These are phyloP conservation scores for Coemansia sp. DNA, from an alignment of 192 early-diverging fungal genomes.

Conservation along the genomic window DNA sequence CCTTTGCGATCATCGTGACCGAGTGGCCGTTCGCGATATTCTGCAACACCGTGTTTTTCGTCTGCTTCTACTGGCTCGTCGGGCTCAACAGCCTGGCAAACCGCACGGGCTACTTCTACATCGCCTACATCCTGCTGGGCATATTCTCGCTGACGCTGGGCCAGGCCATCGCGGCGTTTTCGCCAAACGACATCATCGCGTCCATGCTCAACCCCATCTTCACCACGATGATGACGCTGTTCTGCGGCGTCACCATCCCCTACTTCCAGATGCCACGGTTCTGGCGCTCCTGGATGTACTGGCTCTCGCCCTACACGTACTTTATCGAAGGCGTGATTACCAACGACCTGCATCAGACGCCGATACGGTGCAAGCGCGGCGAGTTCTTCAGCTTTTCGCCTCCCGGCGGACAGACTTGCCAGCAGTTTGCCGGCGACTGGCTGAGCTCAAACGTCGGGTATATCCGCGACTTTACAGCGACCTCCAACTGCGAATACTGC, in stretches of 20 bases:
- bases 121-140: constrained; percentile 59
- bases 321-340: constrained; percentile 62
- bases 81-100: constrained; percentile 55
- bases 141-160: constrained; percentile 69
- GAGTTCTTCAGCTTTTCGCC: constrained; percentile 60
- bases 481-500: constrained; percentile 63
- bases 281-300: constrained; percentile 71
- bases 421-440: constrained; percentile 58
- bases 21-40: constrained; percentile 70
- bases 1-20: constrained; percentile 59
- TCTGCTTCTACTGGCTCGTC: constrained; percentile 75
- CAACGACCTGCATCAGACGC: constrained; percentile 57
- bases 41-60: constrained; percentile 62
- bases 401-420: constrained; percentile 60
- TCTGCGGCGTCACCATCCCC: constrained; percentile 68
- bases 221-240: constrained; percentile 64
- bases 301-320: constrained; percentile 65
- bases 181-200: constrained; percentile 58
- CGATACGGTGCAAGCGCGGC: constrained; percentile 43
- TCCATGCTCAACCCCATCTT: constrained; percentile 67
- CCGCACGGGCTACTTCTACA: constrained; percentile 62
- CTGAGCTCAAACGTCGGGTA: constrained; percentile 58
- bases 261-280: constrained; percentile 61
- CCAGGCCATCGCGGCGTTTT: constrained; percentile 66
- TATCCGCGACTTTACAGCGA: constrained; percentile 54